Conservation (phyloP, 2,329 filamentous ascomycete genomes). For the Fusarium tanahbumbuense region DNA sequence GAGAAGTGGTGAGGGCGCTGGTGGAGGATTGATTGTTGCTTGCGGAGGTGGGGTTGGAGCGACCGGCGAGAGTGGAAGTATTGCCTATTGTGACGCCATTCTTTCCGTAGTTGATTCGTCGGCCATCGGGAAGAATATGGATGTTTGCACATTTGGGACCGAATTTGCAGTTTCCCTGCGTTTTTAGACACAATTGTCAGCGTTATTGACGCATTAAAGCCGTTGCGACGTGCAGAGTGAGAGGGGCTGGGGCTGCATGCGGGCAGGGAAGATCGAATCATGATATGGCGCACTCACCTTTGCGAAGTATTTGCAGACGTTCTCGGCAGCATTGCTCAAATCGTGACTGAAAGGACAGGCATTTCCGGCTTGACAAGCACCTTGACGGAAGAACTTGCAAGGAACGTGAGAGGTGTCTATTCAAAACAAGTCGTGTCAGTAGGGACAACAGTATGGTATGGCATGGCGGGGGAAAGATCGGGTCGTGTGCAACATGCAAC, state of each 20-base stretch:
- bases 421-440: slow-evolving; percentile 42
- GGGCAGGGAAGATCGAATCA: slow-evolving; percentile 21
- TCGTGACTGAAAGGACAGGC: slow-evolving; percentile 98
- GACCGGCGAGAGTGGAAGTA: slow-evolving; percentile 70
- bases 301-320: slow-evolving; percentile 98
- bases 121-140: slow-evolving; percentile 93
- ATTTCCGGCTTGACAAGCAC: slow-evolving; percentile 93
- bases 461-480: slow-evolving; percentile 37
- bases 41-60: slow-evolving; percentile 64
- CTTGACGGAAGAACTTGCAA: slow-evolving; percentile 99
- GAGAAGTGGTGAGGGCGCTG: slow-evolving; percentile 72
- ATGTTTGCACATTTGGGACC: slow-evolving; percentile 97
- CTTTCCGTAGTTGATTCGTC: slow-evolving; percentile 85
- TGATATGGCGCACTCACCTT: slow-evolving; percentile 72
- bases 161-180: slow-evolving; percentile 97
- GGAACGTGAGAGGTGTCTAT: slow-evolving; percentile 95
- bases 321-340: slow-evolving; percentile 84
- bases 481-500: slow-evolving; percentile 45
- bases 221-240: slow-evolving; percentile 23
- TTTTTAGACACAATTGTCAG: slow-evolving; percentile 36
- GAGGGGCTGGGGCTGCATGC: slow-evolving; percentile 16
- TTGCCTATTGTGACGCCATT: slow-evolving; percentile 74
- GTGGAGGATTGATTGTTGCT: slow-evolving; percentile 69
- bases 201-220: slow-evolving; percentile 2
- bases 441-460: slow-evolving; percentile 24